Conservation (phyloP, 768 basidiomycete genomes). For the Tulasnella sp. region DNA sequence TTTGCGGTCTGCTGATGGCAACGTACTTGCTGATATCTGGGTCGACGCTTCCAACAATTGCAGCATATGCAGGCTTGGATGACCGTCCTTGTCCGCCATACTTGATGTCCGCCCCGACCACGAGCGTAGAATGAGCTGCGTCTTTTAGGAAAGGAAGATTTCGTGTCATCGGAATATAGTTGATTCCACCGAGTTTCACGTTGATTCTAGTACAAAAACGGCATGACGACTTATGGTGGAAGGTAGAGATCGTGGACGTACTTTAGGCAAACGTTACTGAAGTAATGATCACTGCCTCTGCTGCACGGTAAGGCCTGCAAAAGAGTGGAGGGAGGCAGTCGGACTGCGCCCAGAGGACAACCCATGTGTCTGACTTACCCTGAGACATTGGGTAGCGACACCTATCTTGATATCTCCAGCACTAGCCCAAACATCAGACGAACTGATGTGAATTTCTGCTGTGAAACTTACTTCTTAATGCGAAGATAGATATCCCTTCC, state of each 20-base stretch:
- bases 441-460: neutral
- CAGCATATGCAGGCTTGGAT: conserved; percentile 69
- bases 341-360: conserved; percentile 44
- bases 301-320: neutral
- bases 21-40: conserved; percentile 63
- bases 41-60: conserved; percentile 81
- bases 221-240: conserved; percentile 33
- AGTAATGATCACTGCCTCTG: neutral
- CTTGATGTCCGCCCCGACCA: conserved; percentile 58
- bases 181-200: conserved; percentile 83
- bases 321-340: neutral
- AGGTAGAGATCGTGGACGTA: neutral
- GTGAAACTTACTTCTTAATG: conserved; percentile 71
- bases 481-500: conserved; percentile 73
- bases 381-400: conserved; percentile 31
- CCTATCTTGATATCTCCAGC: conserved; percentile 30
- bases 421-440: neutral
- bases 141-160: conserved; percentile 69
- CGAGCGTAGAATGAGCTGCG: conserved; percentile 71
- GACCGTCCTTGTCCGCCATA: conserved; percentile 76
- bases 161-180: conserved; percentile 44
- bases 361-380: conserved; percentile 36
- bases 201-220: conserved; percentile 52
- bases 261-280: conserved; percentile 20
- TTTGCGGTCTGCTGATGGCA: conserved; percentile 66